phyloP scores from a whole-genome alignment of 2,329 filamentous ascomycete species.

The Colletotrichum sublineola region DNA sequence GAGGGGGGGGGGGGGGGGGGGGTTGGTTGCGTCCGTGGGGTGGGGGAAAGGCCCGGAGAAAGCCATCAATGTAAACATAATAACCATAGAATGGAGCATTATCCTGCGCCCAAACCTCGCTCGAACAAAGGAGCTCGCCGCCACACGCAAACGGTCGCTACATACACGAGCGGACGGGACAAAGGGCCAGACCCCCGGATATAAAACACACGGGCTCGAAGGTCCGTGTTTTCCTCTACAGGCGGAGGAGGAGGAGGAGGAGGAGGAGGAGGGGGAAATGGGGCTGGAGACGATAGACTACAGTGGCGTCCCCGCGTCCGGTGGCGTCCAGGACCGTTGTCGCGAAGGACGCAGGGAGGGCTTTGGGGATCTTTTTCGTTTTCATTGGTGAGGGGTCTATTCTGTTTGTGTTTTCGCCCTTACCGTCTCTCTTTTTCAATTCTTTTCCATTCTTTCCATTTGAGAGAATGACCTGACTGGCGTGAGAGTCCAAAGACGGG shows the following conservation, averaged over 20 bases:
- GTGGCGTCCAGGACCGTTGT: background rate
- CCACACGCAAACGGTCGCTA: background rate
- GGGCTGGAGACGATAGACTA: too few species aligned
- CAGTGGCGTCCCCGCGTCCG: too few species aligned
- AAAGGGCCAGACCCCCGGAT: background rate
- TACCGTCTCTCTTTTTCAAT: background rate
- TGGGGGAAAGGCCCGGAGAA: too few species aligned
- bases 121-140: too few species aligned
- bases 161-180: background rate
- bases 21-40: background rate
- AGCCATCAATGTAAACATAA: background rate
- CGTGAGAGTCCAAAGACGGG: background rate
- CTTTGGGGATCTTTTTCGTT: background rate
- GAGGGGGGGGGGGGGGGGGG: too few species aligned
- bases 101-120: background rate
- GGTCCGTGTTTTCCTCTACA: background rate
- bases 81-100: background rate
- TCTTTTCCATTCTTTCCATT: background rate
- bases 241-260: too few species aligned
- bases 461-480: background rate
- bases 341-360: background rate
- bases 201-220: background rate
- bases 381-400: too few species aligned
- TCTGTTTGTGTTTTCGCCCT: background rate
- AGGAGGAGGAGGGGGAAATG: too few species aligned